A percentile compares a stretch with the other conserved stretches of the same genome.
These are phyloP conservation scores for Neoboletus subvelutipes DNA, from an alignment of 768 basidiomycete genomes.

Conservation along the genomic window DNA sequence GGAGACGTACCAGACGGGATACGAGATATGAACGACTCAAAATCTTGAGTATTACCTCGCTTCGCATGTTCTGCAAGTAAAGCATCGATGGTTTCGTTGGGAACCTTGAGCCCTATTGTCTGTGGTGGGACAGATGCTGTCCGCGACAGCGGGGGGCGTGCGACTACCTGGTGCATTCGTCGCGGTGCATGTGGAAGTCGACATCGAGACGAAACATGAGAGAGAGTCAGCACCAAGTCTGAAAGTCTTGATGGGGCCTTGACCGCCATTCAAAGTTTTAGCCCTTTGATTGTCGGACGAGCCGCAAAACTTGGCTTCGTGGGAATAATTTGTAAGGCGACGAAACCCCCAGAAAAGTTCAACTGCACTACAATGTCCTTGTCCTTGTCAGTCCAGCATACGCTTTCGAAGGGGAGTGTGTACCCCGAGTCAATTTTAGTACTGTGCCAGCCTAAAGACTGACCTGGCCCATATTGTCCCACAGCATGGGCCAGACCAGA, in stretches of 20 bases:
- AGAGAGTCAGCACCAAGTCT: conserved; percentile 2
- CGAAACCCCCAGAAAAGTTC: too few species aligned
- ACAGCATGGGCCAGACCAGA: too few species aligned
- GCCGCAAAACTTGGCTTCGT: background rate
- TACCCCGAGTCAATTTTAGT: too few species aligned
- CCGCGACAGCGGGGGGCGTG: background rate
- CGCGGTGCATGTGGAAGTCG: conserved; percentile 8
- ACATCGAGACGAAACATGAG: background rate
- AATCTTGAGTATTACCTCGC: conserved; percentile 42
- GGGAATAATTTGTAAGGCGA: background rate
- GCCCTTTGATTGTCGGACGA: background rate
- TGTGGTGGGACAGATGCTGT: background rate
- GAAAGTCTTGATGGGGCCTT: conserved; percentile 6
- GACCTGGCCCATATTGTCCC: too few species aligned
- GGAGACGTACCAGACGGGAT: conserved; percentile 44
- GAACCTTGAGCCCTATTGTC: background rate
- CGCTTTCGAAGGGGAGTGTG: too few species aligned
- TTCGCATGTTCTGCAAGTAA: conserved; percentile 52
- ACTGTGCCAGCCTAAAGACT: too few species aligned
- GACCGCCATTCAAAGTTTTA: conserved; percentile 4
- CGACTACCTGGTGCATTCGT: conserved; percentile 22
- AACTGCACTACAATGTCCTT: too few species aligned
- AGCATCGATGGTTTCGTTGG: conserved; percentile 42
- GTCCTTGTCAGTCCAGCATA: too few species aligned
- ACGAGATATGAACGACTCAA: conserved; percentile 46